A percentile compares a stretch with the other conserved stretches of the same genome.
phyloP scores from a whole-genome alignment of 73 alveolate genomes.

The Tetrahymena borealis region DNA sequence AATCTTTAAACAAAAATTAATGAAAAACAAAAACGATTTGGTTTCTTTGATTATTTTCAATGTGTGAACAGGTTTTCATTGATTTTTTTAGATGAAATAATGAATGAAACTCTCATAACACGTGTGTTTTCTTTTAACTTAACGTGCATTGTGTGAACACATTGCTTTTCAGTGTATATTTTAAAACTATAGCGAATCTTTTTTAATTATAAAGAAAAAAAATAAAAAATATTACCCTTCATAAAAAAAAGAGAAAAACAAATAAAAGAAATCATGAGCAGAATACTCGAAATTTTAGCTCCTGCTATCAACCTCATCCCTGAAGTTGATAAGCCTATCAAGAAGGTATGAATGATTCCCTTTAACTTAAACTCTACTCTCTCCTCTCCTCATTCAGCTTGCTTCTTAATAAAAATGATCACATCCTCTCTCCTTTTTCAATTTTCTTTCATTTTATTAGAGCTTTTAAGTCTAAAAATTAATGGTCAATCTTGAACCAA shows the following conservation, averaged over 20 bases:
- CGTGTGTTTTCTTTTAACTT: background rate
- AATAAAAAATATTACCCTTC: background rate
- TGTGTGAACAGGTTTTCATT: too few species aligned
- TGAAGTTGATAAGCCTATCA: background rate
- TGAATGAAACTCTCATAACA: background rate
- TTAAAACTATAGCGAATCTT: background rate
- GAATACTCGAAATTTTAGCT: background rate
- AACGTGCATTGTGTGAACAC: background rate
- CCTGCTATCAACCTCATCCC: background rate
- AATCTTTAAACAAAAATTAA: background rate
- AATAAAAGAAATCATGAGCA: background rate
- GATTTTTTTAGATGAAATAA: background rate
- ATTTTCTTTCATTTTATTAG: background rate
- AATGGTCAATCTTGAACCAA: too few species aligned
- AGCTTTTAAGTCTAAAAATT: too few species aligned
- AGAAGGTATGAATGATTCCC: background rate
- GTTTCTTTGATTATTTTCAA: too few species aligned
- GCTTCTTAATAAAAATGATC: background rate
- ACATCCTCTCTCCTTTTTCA: background rate
- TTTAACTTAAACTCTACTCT: background rate
- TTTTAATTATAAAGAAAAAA: background rate
- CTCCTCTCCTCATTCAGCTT: background rate
- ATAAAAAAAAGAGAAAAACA: background rate
- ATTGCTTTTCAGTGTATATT: background rate
- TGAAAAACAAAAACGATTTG: background rate